Base-by-base conservation (phyloP, 2,329 filamentous ascomycete genomes). In the Colletotrichum plurivorum region DNA sequence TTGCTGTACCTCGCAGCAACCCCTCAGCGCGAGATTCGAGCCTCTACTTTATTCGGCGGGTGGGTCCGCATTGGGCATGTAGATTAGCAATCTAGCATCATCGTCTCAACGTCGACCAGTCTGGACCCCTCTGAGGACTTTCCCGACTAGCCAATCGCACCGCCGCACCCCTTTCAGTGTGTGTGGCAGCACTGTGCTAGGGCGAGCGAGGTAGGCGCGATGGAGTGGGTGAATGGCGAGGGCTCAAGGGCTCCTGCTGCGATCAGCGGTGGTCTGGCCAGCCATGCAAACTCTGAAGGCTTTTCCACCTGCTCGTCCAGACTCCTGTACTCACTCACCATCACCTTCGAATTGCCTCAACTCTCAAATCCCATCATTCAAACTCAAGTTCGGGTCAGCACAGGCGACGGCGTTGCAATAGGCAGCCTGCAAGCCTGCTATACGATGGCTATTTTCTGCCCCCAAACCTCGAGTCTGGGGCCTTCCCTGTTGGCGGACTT, bases 31-130 rank as follows among this genome's bases (percentile, higher is more conserved):
- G 27, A 31, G 27, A 31, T 31, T 31, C 27, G 27, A 10, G 27
- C 27, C 27, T 51, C 20, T 31, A 25, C 61, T 51, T 39, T 39
- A 60, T 65, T 52, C 20, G 43, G 49, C 13, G 27, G 18, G 67
- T 62, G 67, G 56, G 46, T 59, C 49, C 39, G 56, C 67, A 69
- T 67, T 12, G 36, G 27, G 27, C 61, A 57, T 56, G 53, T 56
- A 59, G 7, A 57, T 69, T 56, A 52, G 51, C 45, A 62, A 69
- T 63, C 51, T 62, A 61, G 67, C 67, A 69, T 69, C 67, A 67
- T 69, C 67, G 55, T 62, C 63, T 53, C 57, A 57, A 46, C 54
- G 54, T 69, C 48, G 54, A 54, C 61, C 53, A 69, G 67, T 67
- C 67, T 67, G 56, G 67, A 67, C 67, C 67, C 67, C 49, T 69